phyloP scores from a whole-genome alignment of 495 filamentous ascomycete genomes.

The Lichina pygmaea region DNA sequence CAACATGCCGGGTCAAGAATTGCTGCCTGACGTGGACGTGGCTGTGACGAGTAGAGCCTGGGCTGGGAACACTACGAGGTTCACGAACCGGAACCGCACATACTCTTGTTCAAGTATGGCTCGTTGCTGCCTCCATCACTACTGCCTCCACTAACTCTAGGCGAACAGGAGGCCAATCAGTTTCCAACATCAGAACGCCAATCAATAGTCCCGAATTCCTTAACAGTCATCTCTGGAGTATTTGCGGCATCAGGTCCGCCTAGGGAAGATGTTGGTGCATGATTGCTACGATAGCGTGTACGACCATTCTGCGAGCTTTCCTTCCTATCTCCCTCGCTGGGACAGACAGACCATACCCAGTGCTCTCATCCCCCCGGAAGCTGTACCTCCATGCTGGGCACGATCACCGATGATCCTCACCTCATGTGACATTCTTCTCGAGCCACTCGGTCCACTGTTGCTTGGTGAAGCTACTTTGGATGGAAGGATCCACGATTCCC shows the following conservation, averaged over 20 bases:
- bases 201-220: slow-evolving; percentile 7
- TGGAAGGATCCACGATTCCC: slow-evolving; percentile 52
- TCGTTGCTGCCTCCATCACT: not conserved
- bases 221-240: too few relatives aligned
- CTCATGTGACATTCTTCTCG: slow-evolving; percentile 41
- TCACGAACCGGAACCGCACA: slow-evolving; percentile 94
- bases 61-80: slow-evolving; percentile 99
- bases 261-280: not conserved
- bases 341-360: too few relatives aligned
- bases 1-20: too few relatives aligned
- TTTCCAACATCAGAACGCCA: slow-evolving; percentile 41
- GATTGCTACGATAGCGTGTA: not conserved
- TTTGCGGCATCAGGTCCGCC: too few relatives aligned
- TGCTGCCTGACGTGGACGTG: not conserved
- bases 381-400: not conserved
- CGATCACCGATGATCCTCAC: too few relatives aligned
- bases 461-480: slow-evolving; percentile 48
- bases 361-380: not conserved
- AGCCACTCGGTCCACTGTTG: slow-evolving; percentile 75
- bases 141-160: slow-evolving; percentile 3
- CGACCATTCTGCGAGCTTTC: not conserved
- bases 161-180: slow-evolving; percentile 50
- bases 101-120: slow-evolving; percentile 87
- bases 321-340: not conserved
- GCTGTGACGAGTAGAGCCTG: slow-evolving; percentile 34